phyloP scores from a whole-genome alignment of 768 basidiomycete species.

The Pleurotus pulmonarius region DNA sequence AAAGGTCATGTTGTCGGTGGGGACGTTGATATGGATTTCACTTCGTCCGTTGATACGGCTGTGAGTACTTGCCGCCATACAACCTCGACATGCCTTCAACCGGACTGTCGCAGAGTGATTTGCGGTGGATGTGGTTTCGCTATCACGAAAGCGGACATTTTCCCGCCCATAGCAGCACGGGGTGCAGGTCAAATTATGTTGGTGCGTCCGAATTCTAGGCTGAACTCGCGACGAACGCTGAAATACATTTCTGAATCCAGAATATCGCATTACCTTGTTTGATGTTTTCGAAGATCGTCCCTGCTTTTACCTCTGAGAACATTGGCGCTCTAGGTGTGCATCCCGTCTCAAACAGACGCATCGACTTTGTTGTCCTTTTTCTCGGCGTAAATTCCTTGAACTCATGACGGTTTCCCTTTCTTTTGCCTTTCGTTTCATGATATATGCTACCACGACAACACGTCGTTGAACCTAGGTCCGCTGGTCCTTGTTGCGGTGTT shows the following conservation, averaged over 20 bases:
- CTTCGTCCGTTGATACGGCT: constrained; percentile 55
- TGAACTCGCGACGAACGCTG: neutral
- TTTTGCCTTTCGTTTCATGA: neutral
- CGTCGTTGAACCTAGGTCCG: constrained; percentile 40
- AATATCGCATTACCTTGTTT: constrained; percentile 63
- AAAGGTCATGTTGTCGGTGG: constrained; percentile 25
- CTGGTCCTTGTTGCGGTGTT: constrained; percentile 56
- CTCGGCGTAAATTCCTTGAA: neutral
- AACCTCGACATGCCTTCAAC: neutral
- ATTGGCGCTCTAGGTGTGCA: constrained; percentile 48
- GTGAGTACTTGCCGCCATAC: constrained; percentile 30
- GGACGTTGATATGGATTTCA: constrained; percentile 61
- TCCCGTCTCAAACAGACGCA: neutral
- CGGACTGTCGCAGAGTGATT: constrained; percentile 40
- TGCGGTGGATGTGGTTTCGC: constrained; percentile 52
- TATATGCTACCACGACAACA: no score
- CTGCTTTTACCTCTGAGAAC: constrained; percentile 58
- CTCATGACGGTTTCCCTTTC: neutral
- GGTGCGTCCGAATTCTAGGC: constrained; percentile 22
- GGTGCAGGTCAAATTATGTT: constrained; percentile 60
- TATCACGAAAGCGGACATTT: constrained; percentile 57
- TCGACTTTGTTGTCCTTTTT: neutral
- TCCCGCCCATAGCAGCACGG: constrained; percentile 53
- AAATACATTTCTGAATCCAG: constrained; percentile 10
- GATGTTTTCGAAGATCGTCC: constrained; percentile 71